Base-by-base conservation (phyloP, 805 yeast genomes). In the Wickerhamomyces silvicola region DNA sequence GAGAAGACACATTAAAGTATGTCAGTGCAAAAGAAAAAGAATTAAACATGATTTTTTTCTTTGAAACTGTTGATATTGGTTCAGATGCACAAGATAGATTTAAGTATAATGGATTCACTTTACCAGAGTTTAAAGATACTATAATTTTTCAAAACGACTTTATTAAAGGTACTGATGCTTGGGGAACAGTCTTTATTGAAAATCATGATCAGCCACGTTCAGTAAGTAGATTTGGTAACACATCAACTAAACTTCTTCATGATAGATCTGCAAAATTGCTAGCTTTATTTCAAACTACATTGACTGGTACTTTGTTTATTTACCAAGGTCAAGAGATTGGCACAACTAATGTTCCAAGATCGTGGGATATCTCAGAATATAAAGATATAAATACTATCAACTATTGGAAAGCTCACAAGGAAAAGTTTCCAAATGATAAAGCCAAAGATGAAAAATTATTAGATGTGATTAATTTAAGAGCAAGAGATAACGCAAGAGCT, bases 281-380 rank as follows among this genome's bases (percentile, higher is more conserved):
- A 39, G 61, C 75, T 12, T 39, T 66, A 28, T 50, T 74, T 46
- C 64, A 66, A 39, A 34, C 60, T 10, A 46, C 75, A 10, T 59
- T 72, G 41, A 66, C 73, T 18, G 79, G 81, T 30, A 72, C 80
- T 10, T 51, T 71, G 33, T 75, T 61, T 53, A 54, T 75, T 24
- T 75, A 72, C 53, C 79, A 75, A 52, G 81, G 80, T 31, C 81
- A 75, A 50, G 81, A 75, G 44, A 56, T 75, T 38, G 80, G 75
- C 21, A 68, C 67, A 70, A 62, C 64, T 32, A 74, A 74, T 46
- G 52, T 71, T 19, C 31, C 48, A 16, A 45, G 54, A 32, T 46
- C 48, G 24, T 72, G 76, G 75, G 57, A 60, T 14, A 54, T 72
- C 33, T 58, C 56, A 13, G 73, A 72, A 45, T 74, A 72, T 53